Percentiles rank a stretch among this genome's conserved stretches.
phyloP scores from a whole-genome alignment of 2,329 filamentous ascomycete genomes.

The Aspergillus brasiliensis region DNA sequence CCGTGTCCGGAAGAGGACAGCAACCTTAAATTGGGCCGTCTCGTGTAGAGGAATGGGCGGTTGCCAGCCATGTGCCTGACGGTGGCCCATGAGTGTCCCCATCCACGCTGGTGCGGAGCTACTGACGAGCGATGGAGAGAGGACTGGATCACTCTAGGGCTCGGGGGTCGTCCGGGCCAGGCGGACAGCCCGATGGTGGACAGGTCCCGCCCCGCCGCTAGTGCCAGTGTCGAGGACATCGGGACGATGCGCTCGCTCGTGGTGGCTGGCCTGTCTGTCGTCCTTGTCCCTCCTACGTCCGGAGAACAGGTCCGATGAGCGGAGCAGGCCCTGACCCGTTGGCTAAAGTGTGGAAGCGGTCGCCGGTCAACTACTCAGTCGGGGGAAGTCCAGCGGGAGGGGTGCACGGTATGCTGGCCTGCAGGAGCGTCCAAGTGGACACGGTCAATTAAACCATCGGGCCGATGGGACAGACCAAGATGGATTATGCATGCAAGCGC shows the following conservation, averaged over 20 bases:
- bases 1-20: slow-evolving; percentile 2
- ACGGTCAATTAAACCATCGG: background rate
- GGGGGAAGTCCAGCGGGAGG: background rate
- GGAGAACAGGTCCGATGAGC: slow-evolving; percentile 11
- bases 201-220: slow-evolving; percentile 21
- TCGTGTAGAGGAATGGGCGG: background rate
- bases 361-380: background rate
- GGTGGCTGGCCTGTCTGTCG: background rate
- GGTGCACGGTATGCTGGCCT: background rate
- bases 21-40: slow-evolving; percentile 4
- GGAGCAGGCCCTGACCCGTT: slow-evolving; percentile 2
- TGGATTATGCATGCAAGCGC: slow-evolving; percentile 3
- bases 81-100: background rate
- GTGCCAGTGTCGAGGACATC: slow-evolving; percentile 1
- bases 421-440: slow-evolving; percentile 1
- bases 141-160: background rate
- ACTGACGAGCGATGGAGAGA: background rate
- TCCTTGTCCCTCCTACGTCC: background rate
- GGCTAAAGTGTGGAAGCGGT: background rate
- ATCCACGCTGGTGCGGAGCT: background rate
- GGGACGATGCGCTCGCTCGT: background rate
- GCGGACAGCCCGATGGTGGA: slow-evolving; percentile 20
- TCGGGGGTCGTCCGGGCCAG: slow-evolving; percentile 23
- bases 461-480: slow-evolving; percentile 3
- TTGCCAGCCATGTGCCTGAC: slow-evolving; percentile 1